These are phyloP conservation scores for Actinomortierella wolfii DNA, from an alignment of 371 early-diverging fungal species.

Conservation along the genomic window DNA sequence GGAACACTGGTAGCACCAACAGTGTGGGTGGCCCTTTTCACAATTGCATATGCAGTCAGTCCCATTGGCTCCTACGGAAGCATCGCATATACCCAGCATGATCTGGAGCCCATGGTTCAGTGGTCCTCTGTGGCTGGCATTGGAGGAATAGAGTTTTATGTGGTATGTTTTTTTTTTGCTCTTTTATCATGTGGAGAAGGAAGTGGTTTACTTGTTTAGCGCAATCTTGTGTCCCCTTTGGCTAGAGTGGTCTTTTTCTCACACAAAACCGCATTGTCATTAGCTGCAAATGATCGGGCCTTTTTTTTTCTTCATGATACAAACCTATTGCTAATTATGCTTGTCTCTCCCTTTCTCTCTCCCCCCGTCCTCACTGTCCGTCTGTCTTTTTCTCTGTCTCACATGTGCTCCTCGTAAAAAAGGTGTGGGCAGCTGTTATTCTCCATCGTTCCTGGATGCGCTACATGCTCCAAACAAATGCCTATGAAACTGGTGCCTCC, in stretches of 20 bases:
- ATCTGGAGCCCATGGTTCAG: conserved; percentile 40
- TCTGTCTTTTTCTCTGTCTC: background rate
- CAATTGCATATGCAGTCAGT: conserved; percentile 32
- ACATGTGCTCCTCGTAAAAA: background rate
- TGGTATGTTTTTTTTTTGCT: conserved; percentile 12
- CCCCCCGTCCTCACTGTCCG: too few species aligned
- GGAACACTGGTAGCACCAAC: conserved; percentile 31
- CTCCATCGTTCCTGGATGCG: conserved; percentile 20
- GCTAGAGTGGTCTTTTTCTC: too few species aligned
- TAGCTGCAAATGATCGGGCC: too few species aligned
- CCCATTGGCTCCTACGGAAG: conserved; percentile 41
- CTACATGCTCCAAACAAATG: conserved; percentile 7
- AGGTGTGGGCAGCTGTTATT: conserved; percentile 36
- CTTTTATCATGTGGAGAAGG: too few species aligned
- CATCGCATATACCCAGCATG: conserved; percentile 35
- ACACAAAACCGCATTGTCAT: too few species aligned
- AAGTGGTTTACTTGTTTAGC: too few species aligned
- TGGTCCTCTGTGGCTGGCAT: conserved; percentile 43
- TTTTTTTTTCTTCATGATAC: background rate
- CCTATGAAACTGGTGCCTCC: too few species aligned
- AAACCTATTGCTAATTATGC: background rate
- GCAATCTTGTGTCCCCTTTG: too few species aligned
- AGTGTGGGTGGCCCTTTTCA: conserved; percentile 34
- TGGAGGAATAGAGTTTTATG: conserved; percentile 36
- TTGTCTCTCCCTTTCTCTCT: background rate